Percentiles rank a stretch among this genome's conserved stretches.
Conservation (phyloP, 2,329 filamentous ascomycete species). For the Amesomyces nigricolor region DNA sequence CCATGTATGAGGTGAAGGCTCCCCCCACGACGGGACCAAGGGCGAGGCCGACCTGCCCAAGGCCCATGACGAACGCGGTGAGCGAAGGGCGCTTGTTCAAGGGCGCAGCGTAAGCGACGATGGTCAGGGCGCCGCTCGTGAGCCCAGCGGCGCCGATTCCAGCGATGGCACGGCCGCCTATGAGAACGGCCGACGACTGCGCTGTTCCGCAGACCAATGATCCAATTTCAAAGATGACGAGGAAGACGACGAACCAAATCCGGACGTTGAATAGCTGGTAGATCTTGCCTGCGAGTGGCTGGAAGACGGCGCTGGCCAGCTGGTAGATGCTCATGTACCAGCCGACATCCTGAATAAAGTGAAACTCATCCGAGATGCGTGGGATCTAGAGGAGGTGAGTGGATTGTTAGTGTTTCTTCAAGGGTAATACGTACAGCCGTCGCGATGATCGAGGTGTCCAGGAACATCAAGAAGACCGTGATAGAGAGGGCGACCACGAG, state of each 20-base stretch:
- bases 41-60: constrained; percentile 40
- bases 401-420: background rate
- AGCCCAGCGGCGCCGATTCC: constrained; percentile 49
- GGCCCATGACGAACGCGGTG: constrained; percentile 25
- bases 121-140: constrained; percentile 47
- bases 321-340: constrained; percentile 28
- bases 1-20: constrained; percentile 34
- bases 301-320: constrained; percentile 22
- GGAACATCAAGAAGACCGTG: background rate
- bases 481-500: constrained; percentile 32
- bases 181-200: constrained; percentile 45
- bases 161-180: constrained; percentile 49
- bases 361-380: constrained; percentile 29
- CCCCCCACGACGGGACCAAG: constrained; percentile 45
- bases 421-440: constrained; percentile 33
- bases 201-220: constrained; percentile 50
- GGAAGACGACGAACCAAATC: constrained; percentile 37
- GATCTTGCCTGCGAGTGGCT: constrained; percentile 24
- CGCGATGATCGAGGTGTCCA: constrained; percentile 49
- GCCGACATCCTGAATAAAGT: constrained; percentile 21
- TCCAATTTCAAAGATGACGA: constrained; percentile 51
- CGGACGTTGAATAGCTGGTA: constrained; percentile 23
- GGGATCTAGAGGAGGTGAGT: constrained; percentile 15
- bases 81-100: constrained; percentile 35
- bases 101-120: constrained; percentile 38